Evolutionary conservation across 208 protist genomes (phyloP), one percentile per base, ranked within the genome.

Genomic region (Wallacemonas sp.): DNA sequence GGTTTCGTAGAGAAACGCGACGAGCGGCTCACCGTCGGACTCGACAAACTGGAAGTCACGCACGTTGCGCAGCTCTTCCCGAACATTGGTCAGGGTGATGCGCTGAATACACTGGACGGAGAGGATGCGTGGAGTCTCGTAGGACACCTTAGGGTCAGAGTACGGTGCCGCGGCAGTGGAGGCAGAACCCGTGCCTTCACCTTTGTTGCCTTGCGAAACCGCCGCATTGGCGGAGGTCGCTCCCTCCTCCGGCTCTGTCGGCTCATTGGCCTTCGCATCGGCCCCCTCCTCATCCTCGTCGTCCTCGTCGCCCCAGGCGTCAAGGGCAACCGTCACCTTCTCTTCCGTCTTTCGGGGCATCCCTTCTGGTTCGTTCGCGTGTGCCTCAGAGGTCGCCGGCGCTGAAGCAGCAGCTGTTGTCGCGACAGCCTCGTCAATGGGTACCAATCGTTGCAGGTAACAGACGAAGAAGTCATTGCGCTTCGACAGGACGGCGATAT

Each of bases 41-140:
- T 82, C 81, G 38, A 96, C 88, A 60, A 96, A 96, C 48, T 91
- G 81, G 32, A 96, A 58, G 64, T 96, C 91, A 4, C 91, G 87
- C 0, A 96, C 74, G 66, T 96, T 92, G 39, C 77, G 83, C 59
- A 93, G 71, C 19, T 68, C 42, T 6, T 64, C 32, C 30, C 89
- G 81, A 10, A 92, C 62, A 10, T 69, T 66, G n/a, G 64, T 68
- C 32, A 85, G 73, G 36, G 22, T 29, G 36, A 78, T 68, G 39
- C 74, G 66, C 30, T 57, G 50, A 41, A 57, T 38, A 27, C 30
- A 38, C 17, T 57, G 50, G 32, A 57, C 38, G 4, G 55, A 17
- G 12, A 62, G 5, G 26, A 26, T 44, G 17, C 26, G 37, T 42
- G 30, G 19, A 24, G 29, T 39, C 4, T 5, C 53, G 26, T 55